phyloP scores from a whole-genome alignment of 2,329 filamentous ascomycete genomes.

The Pleoardoris graminearum region DNA sequence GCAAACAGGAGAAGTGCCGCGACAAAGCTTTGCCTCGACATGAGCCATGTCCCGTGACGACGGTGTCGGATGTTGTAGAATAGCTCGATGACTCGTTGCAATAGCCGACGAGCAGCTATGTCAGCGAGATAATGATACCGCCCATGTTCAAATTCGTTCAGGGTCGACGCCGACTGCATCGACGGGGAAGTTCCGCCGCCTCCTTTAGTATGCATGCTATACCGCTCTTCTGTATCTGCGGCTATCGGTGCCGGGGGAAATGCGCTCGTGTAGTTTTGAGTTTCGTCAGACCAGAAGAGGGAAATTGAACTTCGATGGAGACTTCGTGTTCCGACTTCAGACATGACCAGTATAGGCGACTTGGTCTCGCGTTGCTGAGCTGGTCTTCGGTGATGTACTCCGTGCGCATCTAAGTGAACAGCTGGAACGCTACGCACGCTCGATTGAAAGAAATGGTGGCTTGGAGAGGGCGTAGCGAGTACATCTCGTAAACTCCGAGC shows the following conservation, averaged over 20 bases:
- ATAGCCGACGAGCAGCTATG: constrained; percentile 34
- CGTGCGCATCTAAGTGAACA: constrained; percentile 3
- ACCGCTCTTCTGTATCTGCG: constrained; percentile 5
- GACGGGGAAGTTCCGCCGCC: neutral
- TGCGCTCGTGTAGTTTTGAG: constrained; percentile 34
- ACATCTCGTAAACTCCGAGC: constrained; percentile 42
- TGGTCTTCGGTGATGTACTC: constrained; percentile 12
- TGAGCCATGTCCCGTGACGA: constrained; percentile 41
- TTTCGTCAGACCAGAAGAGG: constrained; percentile 22
- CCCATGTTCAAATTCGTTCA: constrained; percentile 26
- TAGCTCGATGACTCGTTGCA: constrained; percentile 12
- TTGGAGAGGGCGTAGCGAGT: constrained; percentile 35
- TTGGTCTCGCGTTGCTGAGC: constrained; percentile 22
- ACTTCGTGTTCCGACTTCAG: constrained; percentile 38
- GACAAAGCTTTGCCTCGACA: constrained; percentile 21
- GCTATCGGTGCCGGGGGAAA: constrained; percentile 33
- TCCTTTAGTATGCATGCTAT: neutral
- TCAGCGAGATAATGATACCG: constrained; percentile 41
- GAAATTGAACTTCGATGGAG: constrained; percentile 18
- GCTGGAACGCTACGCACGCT: constrained; percentile 31
- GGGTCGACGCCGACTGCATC: constrained; percentile 6
- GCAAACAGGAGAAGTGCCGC: constrained; percentile 32
- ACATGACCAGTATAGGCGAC: constrained; percentile 39
- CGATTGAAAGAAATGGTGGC: constrained; percentile 39
- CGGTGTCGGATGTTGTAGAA: constrained; percentile 32